Evolutionary conservation across 1,284 basidiomycete genomes (phyloP), one percentile per base, ranked within the genome.

Genomic region (Omphalotus olearius): DNA sequence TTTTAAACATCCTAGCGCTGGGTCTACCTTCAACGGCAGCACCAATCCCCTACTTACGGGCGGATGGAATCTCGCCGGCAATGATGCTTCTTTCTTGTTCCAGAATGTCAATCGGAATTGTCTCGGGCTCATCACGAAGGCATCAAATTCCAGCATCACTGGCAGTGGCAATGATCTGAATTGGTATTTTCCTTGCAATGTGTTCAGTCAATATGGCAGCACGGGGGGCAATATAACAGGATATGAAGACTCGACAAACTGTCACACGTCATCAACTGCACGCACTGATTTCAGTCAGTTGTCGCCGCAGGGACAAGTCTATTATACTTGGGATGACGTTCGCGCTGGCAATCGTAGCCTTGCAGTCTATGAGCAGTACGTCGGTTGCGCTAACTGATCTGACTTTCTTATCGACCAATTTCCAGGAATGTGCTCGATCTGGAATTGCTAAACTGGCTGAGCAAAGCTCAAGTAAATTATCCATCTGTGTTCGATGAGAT

Each of bases 101-200:
- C 96, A 99, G 71, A 90, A 84, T 47, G 84, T 88, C 57, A 95
- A 95, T 65, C 73, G 88, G 60, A 78, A 88, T 53, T 99, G 96
- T 66, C 69, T 81, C 17, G 80, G 79, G 20, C 62, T 93, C 62
- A 88, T 99, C 62, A 88, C 81, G 11, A 82, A 85, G 53, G 78
- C 90, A 10, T 61, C 72, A 25, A 81, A 78, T 41, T 88, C 88
- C 6, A 78, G 75, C 45, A 93, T 95, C 60, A 72, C 77, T 6
- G 76, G 80, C 38, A 74, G 63, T 14, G 78, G 79, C 37, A 74
- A 75, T 28, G 63, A 69, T 47, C 65, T 85, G 53, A 79, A 89
- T 60, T 97, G 92, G 90, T 98, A 98, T 70, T 98, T 98, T 69
- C 93, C 95, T 2, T 99, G 97, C 78, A 96, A 96, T 63, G 69